Base-by-base conservation (phyloP, 306 rosid genomes). In the Nissolia schottii region DNA sequence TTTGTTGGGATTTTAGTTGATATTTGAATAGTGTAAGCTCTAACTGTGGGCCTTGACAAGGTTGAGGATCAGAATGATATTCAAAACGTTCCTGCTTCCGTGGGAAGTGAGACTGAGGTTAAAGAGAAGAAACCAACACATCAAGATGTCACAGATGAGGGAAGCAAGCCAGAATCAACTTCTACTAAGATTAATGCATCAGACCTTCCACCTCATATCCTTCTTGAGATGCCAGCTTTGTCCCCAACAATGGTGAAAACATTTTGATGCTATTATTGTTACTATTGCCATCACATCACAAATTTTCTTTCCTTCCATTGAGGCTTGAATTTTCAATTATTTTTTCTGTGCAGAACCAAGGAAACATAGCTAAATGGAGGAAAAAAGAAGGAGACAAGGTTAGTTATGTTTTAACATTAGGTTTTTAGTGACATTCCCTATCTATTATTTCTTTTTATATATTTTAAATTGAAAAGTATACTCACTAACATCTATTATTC, bases 371-470 rank as follows among this genome's bases (percentile, higher is more conserved):
- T 64, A 84, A 76, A 61, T 94, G 98, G 98, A 82, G 76, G 77
- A 94, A 94, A 86, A 88, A 89, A 73, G 98, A 94, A 86, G 98
- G 98, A 57, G 98, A 94, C 74, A 94, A 91, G 98, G 98, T 91
- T 73, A 64, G 96, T 89, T 73, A 55, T 77, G 77, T 79, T 67
- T 80, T 45, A 65, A 43, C 60, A 25, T 14, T 75, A 29, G 58
- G 40, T 59, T 69, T 14, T 56, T 25, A 70, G 28, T 12, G 59
- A 69, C 23, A 23, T 67, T 64, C 18, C 32, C 29, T 22, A 69
- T 34, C 49, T 25, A 59, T 58, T 78, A 14, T 73, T 6, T 37
- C 29, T 38, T 24, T 76, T 51, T 54, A 22, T 7, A 53, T 62
- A 56, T 57, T 78, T 53, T 57, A 29, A 73, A 3, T 55, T 32